These are phyloP conservation scores for Rhizopogon rudus DNA, from an alignment of 768 basidiomycete species.

Conservation along the genomic window DNA sequence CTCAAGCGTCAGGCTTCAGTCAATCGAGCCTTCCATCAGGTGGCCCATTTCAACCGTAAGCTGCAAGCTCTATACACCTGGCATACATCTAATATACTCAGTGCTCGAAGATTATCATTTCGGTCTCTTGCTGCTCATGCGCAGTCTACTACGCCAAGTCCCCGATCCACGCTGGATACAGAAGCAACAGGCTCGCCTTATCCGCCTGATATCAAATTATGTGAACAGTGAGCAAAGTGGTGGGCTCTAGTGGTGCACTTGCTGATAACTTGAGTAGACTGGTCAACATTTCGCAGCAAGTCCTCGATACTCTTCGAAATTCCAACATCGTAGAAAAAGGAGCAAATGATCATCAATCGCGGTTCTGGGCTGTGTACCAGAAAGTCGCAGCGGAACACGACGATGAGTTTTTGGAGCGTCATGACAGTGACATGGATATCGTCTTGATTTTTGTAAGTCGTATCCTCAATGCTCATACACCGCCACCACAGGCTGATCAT, in stretches of 20 bases:
- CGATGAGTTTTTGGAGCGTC: background rate
- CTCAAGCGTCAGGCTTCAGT: background rate
- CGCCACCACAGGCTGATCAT: background rate
- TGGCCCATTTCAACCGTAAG: background rate
- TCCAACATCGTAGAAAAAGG: background rate
- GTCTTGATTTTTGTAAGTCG: slow-evolving; percentile 1
- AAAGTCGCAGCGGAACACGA: slow-evolving; percentile 2
- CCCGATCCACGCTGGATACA: background rate
- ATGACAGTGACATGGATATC: slow-evolving; percentile 3
- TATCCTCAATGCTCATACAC: background rate
- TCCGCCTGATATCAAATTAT: background rate
- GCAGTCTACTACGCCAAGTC: background rate
- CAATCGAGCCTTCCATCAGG: too few relatives aligned
- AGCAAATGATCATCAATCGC: background rate
- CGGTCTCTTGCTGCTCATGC: background rate
- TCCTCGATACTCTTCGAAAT: slow-evolving; percentile 1
- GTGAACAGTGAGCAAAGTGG: background rate
- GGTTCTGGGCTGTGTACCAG: slow-evolving; percentile 1
- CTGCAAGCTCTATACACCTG: background rate
- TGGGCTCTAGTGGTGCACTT: background rate
- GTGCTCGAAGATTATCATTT: background rate
- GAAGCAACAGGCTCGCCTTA: background rate
- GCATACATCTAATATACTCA: background rate
- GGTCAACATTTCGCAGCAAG: background rate
- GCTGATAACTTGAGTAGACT: background rate